Conservation (phyloP, 2,329 filamentous ascomycete genomes). For the Diaporthe humulicola region DNA sequence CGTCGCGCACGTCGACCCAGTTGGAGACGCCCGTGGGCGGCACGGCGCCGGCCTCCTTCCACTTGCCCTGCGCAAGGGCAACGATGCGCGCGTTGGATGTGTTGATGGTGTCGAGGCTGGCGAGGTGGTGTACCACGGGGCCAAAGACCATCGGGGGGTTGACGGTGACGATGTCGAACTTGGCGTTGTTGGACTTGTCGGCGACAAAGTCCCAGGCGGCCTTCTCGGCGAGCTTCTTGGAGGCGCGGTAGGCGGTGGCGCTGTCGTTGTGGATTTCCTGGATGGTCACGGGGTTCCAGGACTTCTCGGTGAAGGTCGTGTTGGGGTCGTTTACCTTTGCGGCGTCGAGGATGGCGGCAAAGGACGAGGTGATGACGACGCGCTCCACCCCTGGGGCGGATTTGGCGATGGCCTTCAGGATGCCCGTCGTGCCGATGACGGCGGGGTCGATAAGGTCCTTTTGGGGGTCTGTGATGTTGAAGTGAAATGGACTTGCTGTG, state of each 20-base stretch:
- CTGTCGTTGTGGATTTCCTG: slow-evolving; percentile 56
- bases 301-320: slow-evolving; percentile 59
- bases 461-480: slow-evolving; percentile 62
- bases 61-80: slow-evolving; percentile 62
- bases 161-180: slow-evolving; percentile 66
- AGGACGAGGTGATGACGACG: slow-evolving; percentile 74
- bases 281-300: slow-evolving; percentile 67
- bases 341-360: slow-evolving; percentile 64
- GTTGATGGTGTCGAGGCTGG: slow-evolving; percentile 62
- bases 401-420: slow-evolving; percentile 77
- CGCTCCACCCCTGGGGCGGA: slow-evolving; percentile 73
- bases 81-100: slow-evolving; percentile 67
- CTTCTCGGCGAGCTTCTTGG: slow-evolving; percentile 66
- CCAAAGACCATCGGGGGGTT: slow-evolving; percentile 69
- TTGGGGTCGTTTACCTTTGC: slow-evolving; percentile 52
- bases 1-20: slow-evolving; percentile 70
- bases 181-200: slow-evolving; percentile 52
- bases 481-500: slow-evolving; percentile 72
- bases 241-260: slow-evolving; percentile 63
- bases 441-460: slow-evolving; percentile 71
- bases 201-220: slow-evolving; percentile 66
- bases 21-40: slow-evolving; percentile 56
- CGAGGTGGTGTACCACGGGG: slow-evolving; percentile 63
- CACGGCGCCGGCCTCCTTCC: slow-evolving; percentile 55
- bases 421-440: slow-evolving; percentile 73